Base-by-base conservation (phyloP, 1,284 basidiomycete genomes). In the Xerocomus alliaceus region DNA sequence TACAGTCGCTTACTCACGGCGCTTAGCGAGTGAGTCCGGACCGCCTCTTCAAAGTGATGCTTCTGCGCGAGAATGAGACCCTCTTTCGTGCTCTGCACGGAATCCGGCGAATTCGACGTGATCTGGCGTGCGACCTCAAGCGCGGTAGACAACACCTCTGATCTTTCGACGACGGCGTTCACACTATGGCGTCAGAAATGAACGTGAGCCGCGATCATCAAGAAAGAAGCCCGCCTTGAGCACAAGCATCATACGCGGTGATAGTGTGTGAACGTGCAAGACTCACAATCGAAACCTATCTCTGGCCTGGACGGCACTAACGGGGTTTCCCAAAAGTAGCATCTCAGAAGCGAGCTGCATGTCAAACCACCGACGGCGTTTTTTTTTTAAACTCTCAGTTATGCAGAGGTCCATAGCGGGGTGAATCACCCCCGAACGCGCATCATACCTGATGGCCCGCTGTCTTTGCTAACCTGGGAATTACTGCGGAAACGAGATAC, bases 31-130 rank as follows among this genome's bases (percentile, higher is more conserved):
- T 88, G 87, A 0, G 78, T 77, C 6, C 78, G 62, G 4, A 88
- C 81, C 0, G 84, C 82, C 28, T 86, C 83, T 34, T 89, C 84
- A 45, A 87, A 77, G 54, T 83, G 82, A 20, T 82, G 81, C 45
- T 81, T 78, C 57, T 86, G 83, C 8, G 85, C 77, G 4, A 90
- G 72, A 24, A 90, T 60, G 18, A 93, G 77, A 0, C 83, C 89
- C 22, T 84, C 81, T 73, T 95, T 95, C 12, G 92, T 91, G 52
- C 87, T 84, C 65, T 90, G 88, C 2, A 95, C 88, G 0, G 92
- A 84, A 72, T 95, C 93, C 0, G 94, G 93, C 5, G 91, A 93
- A 70, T 91, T 91, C 22, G 75, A 71, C 20, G 78, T 79, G 63
- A 95, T 87, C 58, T 85, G 78, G 45, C 80, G 75, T 1, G 93